Conservation (phyloP, 768 basidiomycete species). For the Tulasnella sp. region DNA sequence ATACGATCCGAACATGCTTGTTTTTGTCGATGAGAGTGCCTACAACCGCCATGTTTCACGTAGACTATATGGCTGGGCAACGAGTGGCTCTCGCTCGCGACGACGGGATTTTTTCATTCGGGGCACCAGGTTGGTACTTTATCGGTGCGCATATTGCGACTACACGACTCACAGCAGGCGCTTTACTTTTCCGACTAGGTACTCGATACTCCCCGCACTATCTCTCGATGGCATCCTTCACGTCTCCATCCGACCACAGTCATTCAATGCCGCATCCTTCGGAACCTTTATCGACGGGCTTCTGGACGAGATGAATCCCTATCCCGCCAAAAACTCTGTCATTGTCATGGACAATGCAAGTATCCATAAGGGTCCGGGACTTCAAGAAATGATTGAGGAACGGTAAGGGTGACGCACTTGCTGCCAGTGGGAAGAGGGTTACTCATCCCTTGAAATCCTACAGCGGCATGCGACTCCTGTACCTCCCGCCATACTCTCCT, state of each 20-base stretch:
- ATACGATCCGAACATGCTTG: neutral
- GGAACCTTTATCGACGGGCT: constrained; percentile 23
- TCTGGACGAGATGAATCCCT: constrained; percentile 14
- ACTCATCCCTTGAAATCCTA: neutral
- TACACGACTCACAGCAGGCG: too few species aligned
- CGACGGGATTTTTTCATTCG: constrained; percentile 14
- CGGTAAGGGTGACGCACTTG: too few species aligned
- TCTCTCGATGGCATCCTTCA: neutral
- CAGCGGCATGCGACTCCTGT: constrained; percentile 18
- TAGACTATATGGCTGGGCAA: too few species aligned
- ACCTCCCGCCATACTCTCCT: constrained; percentile 22
- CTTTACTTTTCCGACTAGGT: too few species aligned
- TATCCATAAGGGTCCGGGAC: constrained; percentile 1
- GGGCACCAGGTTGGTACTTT: constrained; percentile 6
- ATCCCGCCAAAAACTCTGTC: constrained; percentile 16
- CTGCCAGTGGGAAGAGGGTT: too few species aligned
- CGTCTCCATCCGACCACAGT: too few species aligned
- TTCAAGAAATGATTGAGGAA: constrained; percentile 20
- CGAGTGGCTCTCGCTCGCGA: too few species aligned
- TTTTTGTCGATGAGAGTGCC: constrained; percentile 18
- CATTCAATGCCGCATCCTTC: constrained; percentile 16
- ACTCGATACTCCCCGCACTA: neutral
- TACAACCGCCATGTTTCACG: too few species aligned
- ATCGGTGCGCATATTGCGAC: too few species aligned
- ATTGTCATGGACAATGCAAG: constrained; percentile 21